These are phyloP conservation scores for Nakataea oryzae DNA, from an alignment of 2,329 filamentous ascomycete species.

Conservation along the genomic window DNA sequence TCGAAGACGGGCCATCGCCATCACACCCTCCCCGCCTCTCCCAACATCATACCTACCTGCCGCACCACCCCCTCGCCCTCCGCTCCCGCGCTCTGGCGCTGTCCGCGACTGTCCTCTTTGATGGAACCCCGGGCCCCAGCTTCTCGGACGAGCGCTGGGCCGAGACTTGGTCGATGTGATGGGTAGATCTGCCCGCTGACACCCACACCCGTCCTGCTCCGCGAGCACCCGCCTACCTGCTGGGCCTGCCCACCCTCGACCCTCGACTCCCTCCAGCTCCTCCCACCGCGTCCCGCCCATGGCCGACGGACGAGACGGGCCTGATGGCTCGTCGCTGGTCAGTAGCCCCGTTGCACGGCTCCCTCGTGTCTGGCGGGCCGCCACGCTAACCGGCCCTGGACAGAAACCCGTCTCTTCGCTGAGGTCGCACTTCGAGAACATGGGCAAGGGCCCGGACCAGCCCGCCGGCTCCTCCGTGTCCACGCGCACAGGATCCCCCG, in stretches of 20 bases:
- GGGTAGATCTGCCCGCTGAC: constrained; percentile 3
- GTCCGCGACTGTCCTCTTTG: neutral
- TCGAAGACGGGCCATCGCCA: too few relatives aligned
- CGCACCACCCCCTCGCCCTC: neutral
- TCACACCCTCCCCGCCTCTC: neutral
- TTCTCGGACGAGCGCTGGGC: neutral
- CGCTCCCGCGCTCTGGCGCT: neutral
- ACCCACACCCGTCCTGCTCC: neutral
- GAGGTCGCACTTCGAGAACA: constrained; percentile 71
- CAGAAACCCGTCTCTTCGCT: constrained; percentile 77
- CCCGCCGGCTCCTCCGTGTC: constrained; percentile 3
- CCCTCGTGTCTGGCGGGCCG: neutral
- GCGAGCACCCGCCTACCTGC: neutral
- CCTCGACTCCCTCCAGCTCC: neutral
- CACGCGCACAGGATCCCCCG: constrained; percentile 24
- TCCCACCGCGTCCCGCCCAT: constrained; percentile 27
- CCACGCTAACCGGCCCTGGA: neutral
- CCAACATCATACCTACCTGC: neutral
- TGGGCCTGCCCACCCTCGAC: neutral
- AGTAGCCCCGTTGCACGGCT: constrained; percentile 17
- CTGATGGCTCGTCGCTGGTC: constrained; percentile 69
- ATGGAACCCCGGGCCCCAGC: neutral
- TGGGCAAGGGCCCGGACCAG: constrained; percentile 40
- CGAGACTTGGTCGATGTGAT: constrained; percentile 1
- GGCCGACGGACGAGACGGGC: constrained; percentile 39